A percentile compares a stretch with the other conserved stretches of the same genome.
phyloP scores from a whole-genome alignment of 1,139 yeast genomes.

The Candida sojae region DNA sequence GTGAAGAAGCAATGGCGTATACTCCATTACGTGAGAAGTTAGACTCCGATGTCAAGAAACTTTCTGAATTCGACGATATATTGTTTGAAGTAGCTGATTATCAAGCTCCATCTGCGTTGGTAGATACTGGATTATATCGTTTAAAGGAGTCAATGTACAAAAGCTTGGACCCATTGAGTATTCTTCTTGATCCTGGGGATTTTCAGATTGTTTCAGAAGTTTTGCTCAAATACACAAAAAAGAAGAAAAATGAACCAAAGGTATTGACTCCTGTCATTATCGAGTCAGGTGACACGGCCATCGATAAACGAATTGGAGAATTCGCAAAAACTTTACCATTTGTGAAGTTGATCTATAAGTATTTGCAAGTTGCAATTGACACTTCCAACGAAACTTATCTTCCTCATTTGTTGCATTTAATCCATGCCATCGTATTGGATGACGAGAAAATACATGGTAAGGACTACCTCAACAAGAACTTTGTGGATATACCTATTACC shows the following conservation, averaged over 20 bases:
- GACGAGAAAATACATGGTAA: constrained; percentile 46
- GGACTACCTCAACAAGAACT: constrained; percentile 41
- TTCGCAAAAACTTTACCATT: constrained; percentile 55
- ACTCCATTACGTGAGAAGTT: constrained; percentile 45
- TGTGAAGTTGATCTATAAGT: constrained; percentile 58
- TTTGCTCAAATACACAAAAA: constrained; percentile 26
- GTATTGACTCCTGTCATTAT: constrained; percentile 37
- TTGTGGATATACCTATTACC: constrained; percentile 56
- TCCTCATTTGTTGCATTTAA: constrained; percentile 61
- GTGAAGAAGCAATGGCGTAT: constrained; percentile 56
- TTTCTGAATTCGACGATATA: constrained; percentile 37
- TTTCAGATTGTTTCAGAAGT: constrained; percentile 37
- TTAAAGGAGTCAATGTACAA: constrained; percentile 43
- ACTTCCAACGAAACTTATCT: constrained; percentile 54
- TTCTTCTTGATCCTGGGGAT: constrained; percentile 35
- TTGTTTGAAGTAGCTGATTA: constrained; percentile 43
- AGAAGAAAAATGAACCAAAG: constrained; percentile 36
- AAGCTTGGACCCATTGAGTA: constrained; percentile 40
- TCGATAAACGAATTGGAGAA: constrained; percentile 43
- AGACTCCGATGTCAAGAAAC: constrained; percentile 35
- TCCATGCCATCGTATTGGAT: constrained; percentile 66
- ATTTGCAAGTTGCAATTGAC: constrained; percentile 53
- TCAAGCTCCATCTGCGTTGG: constrained; percentile 41
- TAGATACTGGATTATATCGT: constrained; percentile 44
- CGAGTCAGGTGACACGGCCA: constrained; percentile 38